Evolutionary conservation across 768 basidiomycete genomes (phyloP).

Genomic region (Termitomyces sp.): DNA sequence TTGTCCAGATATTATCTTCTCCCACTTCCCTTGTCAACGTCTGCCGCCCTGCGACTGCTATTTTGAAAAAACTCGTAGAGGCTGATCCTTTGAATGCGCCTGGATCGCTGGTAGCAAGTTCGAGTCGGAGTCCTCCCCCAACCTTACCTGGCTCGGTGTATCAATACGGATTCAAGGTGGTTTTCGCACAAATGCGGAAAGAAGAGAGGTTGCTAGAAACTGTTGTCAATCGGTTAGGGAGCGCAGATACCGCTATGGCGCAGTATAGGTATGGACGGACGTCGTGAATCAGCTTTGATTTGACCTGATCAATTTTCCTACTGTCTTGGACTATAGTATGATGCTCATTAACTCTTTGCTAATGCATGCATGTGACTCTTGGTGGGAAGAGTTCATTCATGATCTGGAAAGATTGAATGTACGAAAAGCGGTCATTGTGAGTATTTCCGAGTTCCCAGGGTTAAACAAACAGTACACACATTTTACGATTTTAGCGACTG

Average conservation of each 20-base stretch:
- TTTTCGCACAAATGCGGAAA: slow-evolving; percentile 78
- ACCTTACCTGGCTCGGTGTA: slow-evolving; percentile 69
- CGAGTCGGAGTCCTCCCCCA: slow-evolving; percentile 50
- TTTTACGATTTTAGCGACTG: slow-evolving; percentile 45
- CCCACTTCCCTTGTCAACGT: slow-evolving; percentile 80
- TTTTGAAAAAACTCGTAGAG: slow-evolving; percentile 85
- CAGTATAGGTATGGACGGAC: slow-evolving; percentile 59
- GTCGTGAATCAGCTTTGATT: background rate
- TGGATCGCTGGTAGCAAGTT: slow-evolving; percentile 50
- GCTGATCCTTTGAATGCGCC: slow-evolving; percentile 72
- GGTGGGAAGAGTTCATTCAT: slow-evolving; percentile 76
- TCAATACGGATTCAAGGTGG: slow-evolving; percentile 77
- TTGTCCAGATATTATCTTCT: slow-evolving; percentile 76
- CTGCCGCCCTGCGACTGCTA: slow-evolving; percentile 86
- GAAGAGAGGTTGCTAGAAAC: slow-evolving; percentile 70
- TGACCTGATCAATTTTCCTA: background rate
- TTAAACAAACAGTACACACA: background rate
- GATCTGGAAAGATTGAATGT: slow-evolving; percentile 75
- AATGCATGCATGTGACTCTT: slow-evolving; percentile 68
- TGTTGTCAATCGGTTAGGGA: slow-evolving; percentile 74
- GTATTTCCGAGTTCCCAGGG: slow-evolving; percentile 22
- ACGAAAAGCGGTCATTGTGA: slow-evolving; percentile 75
- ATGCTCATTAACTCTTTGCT: slow-evolving; percentile 87
- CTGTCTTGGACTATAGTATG: slow-evolving; percentile 51
- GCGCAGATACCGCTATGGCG: slow-evolving; percentile 81